These are phyloP conservation scores for Trichosanthes truncata DNA, from an alignment of 306 rosid species.

Conservation along the genomic window DNA sequence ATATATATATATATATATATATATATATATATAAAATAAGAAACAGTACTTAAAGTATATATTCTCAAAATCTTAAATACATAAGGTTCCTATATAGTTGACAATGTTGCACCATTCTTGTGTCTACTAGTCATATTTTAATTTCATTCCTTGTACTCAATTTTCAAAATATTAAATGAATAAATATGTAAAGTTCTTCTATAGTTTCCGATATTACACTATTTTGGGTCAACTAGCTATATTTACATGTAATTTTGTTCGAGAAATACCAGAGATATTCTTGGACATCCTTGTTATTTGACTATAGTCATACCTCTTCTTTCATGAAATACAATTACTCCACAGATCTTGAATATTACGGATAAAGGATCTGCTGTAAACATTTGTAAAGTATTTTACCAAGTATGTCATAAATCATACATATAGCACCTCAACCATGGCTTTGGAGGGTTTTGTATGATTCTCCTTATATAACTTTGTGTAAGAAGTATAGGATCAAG, in stretches of 20 bases:
- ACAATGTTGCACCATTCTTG: not conserved
- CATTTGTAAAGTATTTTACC: not conserved
- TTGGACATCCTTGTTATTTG: not conserved
- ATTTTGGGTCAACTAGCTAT: not conserved
- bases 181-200: not conserved
- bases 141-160: not conserved
- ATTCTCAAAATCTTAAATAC: not conserved
- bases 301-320: not conserved
- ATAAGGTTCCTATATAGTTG: not conserved
- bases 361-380: not conserved
- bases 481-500: not conserved
- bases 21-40: not conserved
- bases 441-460: not conserved
- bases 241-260: not conserved
- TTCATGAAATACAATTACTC: not conserved
- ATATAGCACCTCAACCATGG: not conserved
- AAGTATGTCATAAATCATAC: not conserved
- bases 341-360: not conserved
- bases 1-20: too few relatives aligned
- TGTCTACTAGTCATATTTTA: not conserved
- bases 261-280: not conserved
- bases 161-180: not conserved
- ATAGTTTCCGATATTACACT: not conserved
- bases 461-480: not conserved
- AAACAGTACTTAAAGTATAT: not conserved